Percentiles rank a stretch among this genome's conserved stretches.
These are phyloP conservation scores for Pseudoturritis turrita DNA, from an alignment of 345 rosid genomes.

Conservation along the genomic window DNA sequence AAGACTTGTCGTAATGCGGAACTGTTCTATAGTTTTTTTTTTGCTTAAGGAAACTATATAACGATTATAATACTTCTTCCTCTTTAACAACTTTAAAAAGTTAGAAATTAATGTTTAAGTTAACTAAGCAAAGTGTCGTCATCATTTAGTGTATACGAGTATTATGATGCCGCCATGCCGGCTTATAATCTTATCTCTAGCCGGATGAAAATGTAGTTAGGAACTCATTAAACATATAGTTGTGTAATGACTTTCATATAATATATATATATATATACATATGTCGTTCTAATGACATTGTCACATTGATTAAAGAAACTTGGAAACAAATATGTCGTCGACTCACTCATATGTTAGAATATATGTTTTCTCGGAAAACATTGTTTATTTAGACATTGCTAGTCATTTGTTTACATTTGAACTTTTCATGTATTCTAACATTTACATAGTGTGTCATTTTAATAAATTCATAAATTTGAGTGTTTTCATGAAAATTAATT, in stretches of 20 bases:
- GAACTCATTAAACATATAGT: neutral
- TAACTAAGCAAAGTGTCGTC: neutral
- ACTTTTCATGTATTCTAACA: neutral
- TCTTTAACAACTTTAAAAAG: neutral
- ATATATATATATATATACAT: too few relatives aligned
- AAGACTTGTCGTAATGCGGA: slow-evolving; percentile 3
- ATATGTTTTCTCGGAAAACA: neutral
- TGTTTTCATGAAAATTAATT: neutral
- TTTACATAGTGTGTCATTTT: neutral
- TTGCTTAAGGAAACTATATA: neutral
- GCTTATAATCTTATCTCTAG: neutral
- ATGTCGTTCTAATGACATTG: neutral
- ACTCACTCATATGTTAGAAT: neutral
- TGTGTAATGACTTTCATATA: neutral
- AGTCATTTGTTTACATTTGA: neutral
- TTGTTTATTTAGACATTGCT: neutral
- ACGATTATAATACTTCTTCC: neutral
- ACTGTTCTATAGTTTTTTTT: neutral
- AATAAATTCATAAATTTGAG: neutral
- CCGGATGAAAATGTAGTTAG: neutral
- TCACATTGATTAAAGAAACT: neutral
- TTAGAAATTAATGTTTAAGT: neutral
- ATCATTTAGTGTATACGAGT: slow-evolving; percentile 3
- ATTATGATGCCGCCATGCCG: neutral
- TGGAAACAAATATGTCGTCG: neutral